phyloP scores from a whole-genome alignment of 257 asterid species.

The Ophiorrhiza pumila region DNA sequence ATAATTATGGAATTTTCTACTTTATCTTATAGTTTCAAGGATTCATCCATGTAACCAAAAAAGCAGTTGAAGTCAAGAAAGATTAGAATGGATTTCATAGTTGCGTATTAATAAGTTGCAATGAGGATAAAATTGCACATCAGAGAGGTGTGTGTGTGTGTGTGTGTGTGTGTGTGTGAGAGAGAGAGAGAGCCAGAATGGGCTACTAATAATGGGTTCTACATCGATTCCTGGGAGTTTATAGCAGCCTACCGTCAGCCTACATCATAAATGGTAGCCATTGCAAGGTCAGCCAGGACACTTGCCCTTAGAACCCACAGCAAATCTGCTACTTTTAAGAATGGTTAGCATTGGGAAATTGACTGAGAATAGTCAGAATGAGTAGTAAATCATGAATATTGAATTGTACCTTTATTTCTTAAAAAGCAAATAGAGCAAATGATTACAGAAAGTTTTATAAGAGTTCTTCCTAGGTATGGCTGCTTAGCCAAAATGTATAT shows the following conservation, averaged over 20 bases:
- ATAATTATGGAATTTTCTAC: not conserved
- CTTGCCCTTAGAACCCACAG: not conserved
- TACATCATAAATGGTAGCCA: not conserved
- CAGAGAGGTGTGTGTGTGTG: no score
- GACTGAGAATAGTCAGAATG: not conserved
- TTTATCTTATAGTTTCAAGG: not conserved
- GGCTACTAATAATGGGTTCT: not conserved
- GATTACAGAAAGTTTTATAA: not conserved
- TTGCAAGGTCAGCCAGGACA: not conserved
- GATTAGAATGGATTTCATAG: not conserved
- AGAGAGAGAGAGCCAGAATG: not conserved
- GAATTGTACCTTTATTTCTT: not conserved
- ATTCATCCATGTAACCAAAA: not conserved
- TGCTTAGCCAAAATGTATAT: not conserved
- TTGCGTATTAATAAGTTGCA: not conserved
- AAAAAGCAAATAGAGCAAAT: not conserved
- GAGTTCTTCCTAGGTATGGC: not conserved
- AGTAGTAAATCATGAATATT: not conserved
- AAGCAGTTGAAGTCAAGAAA: not conserved
- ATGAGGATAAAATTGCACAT: not conserved
- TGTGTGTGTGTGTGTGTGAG: no score
- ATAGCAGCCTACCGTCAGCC: no score
- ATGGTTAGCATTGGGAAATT: not conserved
- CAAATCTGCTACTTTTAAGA: not conserved
- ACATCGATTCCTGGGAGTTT: no score